Base-by-base conservation (phyloP, 768 basidiomycete species). In the Glaciozyma martinii region DNA sequence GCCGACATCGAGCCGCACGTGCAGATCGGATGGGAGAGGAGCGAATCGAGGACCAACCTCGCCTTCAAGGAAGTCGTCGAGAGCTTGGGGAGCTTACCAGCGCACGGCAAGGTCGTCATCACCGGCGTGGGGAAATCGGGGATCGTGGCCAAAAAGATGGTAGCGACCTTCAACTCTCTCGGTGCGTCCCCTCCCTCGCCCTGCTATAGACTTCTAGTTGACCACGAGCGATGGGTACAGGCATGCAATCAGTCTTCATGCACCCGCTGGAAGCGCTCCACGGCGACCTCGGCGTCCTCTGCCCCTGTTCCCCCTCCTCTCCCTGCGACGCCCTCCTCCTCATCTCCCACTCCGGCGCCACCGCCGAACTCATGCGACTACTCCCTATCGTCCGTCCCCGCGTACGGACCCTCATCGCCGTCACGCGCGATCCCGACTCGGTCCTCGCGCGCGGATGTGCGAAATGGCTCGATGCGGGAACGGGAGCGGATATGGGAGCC, bases 191-290 rank as follows among this genome's bases (percentile, higher is more conserved):
- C 16, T 25, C 25, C 23, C 19, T 29, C 18, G 13, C 10, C 49
- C 18, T 23, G 21, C 19, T 5, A 1, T 1, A 3, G 16, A 32
- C 21, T 16, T 5, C 32, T 3, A 21, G 54, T 32, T 32, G 29
- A 56, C 32, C 18, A 32, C 9, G 27, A 32, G 15, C 6, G 18
- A 40, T 40, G 10, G 37, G n/a, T n/a, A 21, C 61, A 74, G 71
- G 72, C 57, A 65, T 74, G 46, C 72, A 62, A 43, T 40, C 71
- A 30, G 62, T 56, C 18, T 73, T 70, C 68, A 63, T 74, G 16
- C 71, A 73, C 61, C 74, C 74, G 3, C 56, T 70, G 46, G 72
- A 72, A 54, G 74, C 74, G 5, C 58, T 74, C 1, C 74, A 74
- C 44, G 74, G 74, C 50, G 74, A 74, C 59, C 68, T 74, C 47